These are phyloP conservation scores for peach (Prunus persica) DNA, from an alignment of 306 rosid genomes.

Conservation along the genomic window Prunus_persica_NCBIv2 NC_034011.1:21486501-21487000, in stretches of 20 bases:
- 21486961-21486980: background rate
- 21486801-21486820: background rate
- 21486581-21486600: no score
- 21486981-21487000: background rate
- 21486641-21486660: no score
- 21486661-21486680: no score
- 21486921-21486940: background rate
- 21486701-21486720: no score
- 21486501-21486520: no score
- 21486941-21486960: conserved; percentile 20
- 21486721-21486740: no score
- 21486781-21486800: background rate
- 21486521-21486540: no score
- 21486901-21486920: background rate
- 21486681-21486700: no score
- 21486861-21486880: conserved; percentile 10
- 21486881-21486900: background rate
- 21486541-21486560: no score
- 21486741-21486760: background rate
- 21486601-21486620: no score
- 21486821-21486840: background rate
- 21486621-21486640: no score
- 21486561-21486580: no score
- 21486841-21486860: background rate
- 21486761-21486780: background rate